These are phyloP conservation scores for Corynascus novoguineensis DNA, from an alignment of 495 filamentous ascomycete species.

Conservation along the genomic window DNA sequence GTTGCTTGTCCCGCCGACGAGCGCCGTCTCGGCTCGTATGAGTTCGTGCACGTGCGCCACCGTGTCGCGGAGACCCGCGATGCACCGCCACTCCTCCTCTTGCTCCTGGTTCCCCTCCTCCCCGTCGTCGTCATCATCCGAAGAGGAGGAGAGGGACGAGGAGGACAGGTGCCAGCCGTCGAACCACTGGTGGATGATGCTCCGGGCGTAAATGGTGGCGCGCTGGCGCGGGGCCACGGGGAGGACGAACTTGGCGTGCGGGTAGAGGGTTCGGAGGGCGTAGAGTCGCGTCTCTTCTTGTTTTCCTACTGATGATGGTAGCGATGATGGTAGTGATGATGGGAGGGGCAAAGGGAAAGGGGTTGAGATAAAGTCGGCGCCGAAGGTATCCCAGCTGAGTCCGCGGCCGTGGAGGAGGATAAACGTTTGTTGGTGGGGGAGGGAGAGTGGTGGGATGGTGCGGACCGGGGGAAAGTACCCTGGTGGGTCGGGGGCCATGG, in stretches of 20 bases:
- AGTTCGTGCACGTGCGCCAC: conserved; percentile 36
- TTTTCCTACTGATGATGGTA: background rate
- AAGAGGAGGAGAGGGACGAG: background rate
- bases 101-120: background rate
- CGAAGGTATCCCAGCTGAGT: conserved; percentile 33
- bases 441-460: conserved; percentile 21
- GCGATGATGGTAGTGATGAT: background rate
- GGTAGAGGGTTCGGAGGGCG: conserved; percentile 19
- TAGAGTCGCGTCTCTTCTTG: background rate
- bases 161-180: conserved; percentile 43
- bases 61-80: conserved; percentile 42
- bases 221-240: conserved; percentile 43
- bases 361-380: conserved; percentile 22
- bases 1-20: conserved; percentile 23
- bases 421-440: conserved; percentile 37
- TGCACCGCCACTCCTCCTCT: conserved; percentile 30
- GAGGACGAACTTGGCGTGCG: conserved; percentile 39
- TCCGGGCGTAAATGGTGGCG: conserved; percentile 41
- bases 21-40: conserved; percentile 33
- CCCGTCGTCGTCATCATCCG: too few species aligned
- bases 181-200: conserved; percentile 51
- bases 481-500: conserved; percentile 11
- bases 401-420: conserved; percentile 49
- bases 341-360: conserved; percentile 8
- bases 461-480: conserved; percentile 27